Base-by-base conservation (phyloP, 768 basidiomycete species). In the Boletus rubescentipes region DNA sequence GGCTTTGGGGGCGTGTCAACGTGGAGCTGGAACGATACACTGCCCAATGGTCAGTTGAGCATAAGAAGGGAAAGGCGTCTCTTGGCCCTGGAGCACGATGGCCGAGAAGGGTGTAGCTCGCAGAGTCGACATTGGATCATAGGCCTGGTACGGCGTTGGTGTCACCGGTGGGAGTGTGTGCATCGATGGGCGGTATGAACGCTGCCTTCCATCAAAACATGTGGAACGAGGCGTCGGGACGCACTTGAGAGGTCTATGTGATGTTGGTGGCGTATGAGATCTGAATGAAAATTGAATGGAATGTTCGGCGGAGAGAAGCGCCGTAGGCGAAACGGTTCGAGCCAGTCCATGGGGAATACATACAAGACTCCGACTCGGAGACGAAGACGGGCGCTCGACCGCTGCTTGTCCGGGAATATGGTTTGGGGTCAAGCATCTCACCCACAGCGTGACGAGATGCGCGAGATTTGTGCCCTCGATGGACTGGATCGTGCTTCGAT, bases 141-240 rank as follows among this genome's bases (percentile, higher is more conserved):
- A 57, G 21, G 38, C 29, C 18, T 20, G 31, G 58, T 41, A 23
- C 54, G 40, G 36, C 47, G 38, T 50, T 44, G 49, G 36, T 42
- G 48, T 47, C 35, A 45, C 34, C 32, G 49, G 54, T 56, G 61
- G 46, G 48, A 53, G 46, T 8, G 20, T 36, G 49, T 35, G 36
- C 37, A 37, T 40, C 6, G 35, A 36, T 23, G 45, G 46, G 64
- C 47, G 57, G 42, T 51, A 64, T 64, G 64, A 63, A 51, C 46
- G 51, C 52, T 20, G 39, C 46, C 26, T 41, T 12, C 9, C 20
- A 46, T 53, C 49, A 57, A 47, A 51, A 62, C 55, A 51, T 46
- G 55, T 55, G 63, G 15, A 64, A 57, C 47, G 46, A 38, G 36
- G 55, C 47, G 59, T 61, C 59, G 34, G 31, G 56, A 51, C 62